Percentiles rank a stretch among this genome's conserved stretches.
Conservation (phyloP, 768 basidiomycete genomes). For the Rubroboletus satanas region DNA sequence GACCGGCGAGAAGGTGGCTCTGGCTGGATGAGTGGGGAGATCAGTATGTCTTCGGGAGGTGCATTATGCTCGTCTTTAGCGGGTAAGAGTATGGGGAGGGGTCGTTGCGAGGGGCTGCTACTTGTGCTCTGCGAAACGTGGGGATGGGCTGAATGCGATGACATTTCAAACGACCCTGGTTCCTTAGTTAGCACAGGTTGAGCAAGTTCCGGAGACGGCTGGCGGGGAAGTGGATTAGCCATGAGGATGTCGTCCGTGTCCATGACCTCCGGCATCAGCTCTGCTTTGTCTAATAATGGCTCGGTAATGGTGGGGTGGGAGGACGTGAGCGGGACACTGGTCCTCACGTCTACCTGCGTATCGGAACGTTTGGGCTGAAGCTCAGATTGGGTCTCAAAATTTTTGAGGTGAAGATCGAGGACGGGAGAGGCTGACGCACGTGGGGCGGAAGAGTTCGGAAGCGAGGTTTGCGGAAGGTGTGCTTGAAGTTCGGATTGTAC, state of each 20-base stretch:
- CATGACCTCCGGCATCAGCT: neutral
- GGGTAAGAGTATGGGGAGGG: neutral
- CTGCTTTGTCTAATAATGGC: neutral
- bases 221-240: neutral
- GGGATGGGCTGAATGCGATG: neutral
- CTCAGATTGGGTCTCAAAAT: neutral
- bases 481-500: neutral
- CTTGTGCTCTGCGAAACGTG: conserved; percentile 3
- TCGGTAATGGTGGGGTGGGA: conserved; percentile 1
- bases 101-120: conserved; percentile 14
- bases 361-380: neutral
- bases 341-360: neutral
- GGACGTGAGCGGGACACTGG: neutral
- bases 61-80: conserved; percentile 2
- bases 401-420: conserved; percentile 1
- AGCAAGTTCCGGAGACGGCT: conserved; percentile 2
- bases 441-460: neutral
- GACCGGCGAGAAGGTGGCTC: conserved; percentile 10
- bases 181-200: neutral
- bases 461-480: neutral
- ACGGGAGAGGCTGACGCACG: conserved; percentile 4
- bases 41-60: neutral
- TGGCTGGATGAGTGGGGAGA: neutral
- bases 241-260: neutral
- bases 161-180: neutral